Conservation (phyloP, 345 rosid species). For the Gossypium sturtianum region DNA sequence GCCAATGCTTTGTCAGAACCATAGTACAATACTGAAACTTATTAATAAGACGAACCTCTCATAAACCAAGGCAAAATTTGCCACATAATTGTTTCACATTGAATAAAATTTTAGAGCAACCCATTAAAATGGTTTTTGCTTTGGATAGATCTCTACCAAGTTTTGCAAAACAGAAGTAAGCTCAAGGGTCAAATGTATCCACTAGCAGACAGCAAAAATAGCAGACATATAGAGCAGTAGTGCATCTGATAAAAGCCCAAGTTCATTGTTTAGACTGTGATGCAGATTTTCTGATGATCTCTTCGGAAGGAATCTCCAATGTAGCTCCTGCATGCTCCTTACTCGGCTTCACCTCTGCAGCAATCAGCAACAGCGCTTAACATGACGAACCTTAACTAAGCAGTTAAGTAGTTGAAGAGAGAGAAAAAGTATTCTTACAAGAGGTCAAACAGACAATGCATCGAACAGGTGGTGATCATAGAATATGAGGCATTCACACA, state of each 20-base stretch:
- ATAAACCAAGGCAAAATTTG: not conserved
- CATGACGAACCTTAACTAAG: not conserved
- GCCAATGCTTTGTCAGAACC: not conserved
- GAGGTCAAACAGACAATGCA: constrained; percentile 18
- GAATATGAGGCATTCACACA: not conserved
- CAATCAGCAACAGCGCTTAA: not conserved
- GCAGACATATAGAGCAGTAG: not conserved
- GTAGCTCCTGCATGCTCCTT: constrained; percentile 81
- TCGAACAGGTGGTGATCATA: constrained; percentile 31
- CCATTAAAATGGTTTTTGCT: not conserved
- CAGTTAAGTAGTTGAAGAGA: not conserved
- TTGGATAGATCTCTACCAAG: not conserved
- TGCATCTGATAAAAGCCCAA: not conserved
- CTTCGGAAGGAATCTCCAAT: constrained; percentile 78
- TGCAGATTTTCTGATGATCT: constrained; percentile 42
- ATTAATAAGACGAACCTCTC: not conserved
- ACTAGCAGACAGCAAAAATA: not conserved
- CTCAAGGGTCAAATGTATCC: not conserved
- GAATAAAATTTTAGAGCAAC: not conserved
- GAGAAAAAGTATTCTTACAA: not conserved
- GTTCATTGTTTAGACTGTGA: constrained; percentile 16
- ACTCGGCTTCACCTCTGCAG: constrained; percentile 71
- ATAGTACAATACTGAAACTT: not conserved
- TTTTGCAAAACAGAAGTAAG: not conserved
- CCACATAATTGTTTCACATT: not conserved